A percentile compares a stretch with the other conserved stretches of the same genome.
Conservation (phyloP, 202 grass and related monocot species). For the Carex arenaria region DNA sequence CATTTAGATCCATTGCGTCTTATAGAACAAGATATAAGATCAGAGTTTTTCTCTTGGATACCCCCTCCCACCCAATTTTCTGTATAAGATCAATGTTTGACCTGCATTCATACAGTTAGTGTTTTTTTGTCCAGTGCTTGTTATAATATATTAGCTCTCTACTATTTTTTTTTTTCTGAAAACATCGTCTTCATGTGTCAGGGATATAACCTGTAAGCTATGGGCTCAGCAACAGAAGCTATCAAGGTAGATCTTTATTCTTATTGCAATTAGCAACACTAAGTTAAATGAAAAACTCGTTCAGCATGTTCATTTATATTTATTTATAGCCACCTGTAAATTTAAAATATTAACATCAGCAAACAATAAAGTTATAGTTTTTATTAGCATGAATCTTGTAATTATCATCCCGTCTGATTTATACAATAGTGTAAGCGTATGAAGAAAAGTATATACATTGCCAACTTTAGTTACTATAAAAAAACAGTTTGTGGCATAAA, state of each 20-base stretch:
- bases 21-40: neutral
- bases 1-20: neutral
- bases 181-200: neutral
- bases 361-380: neutral
- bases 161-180: neutral
- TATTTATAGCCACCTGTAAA: neutral
- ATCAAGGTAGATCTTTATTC: neutral
- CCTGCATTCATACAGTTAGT: neutral
- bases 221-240: constrained; percentile 18
- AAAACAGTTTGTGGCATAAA: neutral
- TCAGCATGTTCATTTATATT: neutral
- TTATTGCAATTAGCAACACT: neutral
- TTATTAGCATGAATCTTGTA: neutral
- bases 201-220: constrained; percentile 7
- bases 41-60: neutral
- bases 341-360: neutral
- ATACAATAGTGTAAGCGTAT: neutral
- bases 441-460: neutral
- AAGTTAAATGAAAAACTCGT: neutral
- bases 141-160: neutral
- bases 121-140: neutral
- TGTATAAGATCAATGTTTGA: neutral
- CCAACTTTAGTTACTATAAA: neutral
- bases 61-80: neutral
- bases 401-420: neutral